Evolutionary conservation across 257 asterid genomes (phyloP), one percentile per base, ranked within the genome.

Genomic region (Fraxinus anomala): DNA sequence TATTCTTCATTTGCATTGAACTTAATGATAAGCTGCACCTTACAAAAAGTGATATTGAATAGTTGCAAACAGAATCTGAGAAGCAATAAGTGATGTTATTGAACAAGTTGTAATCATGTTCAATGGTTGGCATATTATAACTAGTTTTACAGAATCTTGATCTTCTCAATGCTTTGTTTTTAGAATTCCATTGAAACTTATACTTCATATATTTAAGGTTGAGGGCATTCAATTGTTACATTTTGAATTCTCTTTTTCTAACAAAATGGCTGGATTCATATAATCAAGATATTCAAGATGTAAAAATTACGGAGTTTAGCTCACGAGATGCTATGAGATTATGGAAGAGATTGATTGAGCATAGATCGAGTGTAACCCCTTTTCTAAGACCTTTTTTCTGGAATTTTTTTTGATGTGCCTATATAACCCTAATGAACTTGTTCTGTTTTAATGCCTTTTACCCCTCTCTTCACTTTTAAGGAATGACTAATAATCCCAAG

Each of bases 1-100:
- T 66, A 21, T 72, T 71, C 42, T 63, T 74, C 75, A 63, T 67
- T 34, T 59, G 34, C 49, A 71, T 75, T 67, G 65, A 68, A n/a
- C 69, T 59, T 74, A 40, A 59, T 56, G 66, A 66, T 24, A 68
- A 69, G 47, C 76, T 73, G 34, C 36, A 42, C 2, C 2, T 51
- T 21, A 30, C 16, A 69, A 36, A 34, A 40, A 30, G 21, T 67
- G 24, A 34, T 51, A 17, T n/a, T 80, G 67, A 23, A 51, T 73
- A 21, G 51, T 69, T 44, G 17, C 36, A 4, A 82, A 61, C 37
- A 13, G 23, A 70, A 74, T 23, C 70, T 68, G 51, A 69, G 73
- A 49, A 37, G 39, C 34, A 34, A 33, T 17, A 31, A 26, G 33
- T 5, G 3, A 17, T 68, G 17, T 14, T 23, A 24, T 8, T 26